Percentiles rank a stretch among this genome's conserved stretches.
Evolutionary conservation across 345 rosid species (phyloP).

Genomic region (Carallia brachiata): DNA sequence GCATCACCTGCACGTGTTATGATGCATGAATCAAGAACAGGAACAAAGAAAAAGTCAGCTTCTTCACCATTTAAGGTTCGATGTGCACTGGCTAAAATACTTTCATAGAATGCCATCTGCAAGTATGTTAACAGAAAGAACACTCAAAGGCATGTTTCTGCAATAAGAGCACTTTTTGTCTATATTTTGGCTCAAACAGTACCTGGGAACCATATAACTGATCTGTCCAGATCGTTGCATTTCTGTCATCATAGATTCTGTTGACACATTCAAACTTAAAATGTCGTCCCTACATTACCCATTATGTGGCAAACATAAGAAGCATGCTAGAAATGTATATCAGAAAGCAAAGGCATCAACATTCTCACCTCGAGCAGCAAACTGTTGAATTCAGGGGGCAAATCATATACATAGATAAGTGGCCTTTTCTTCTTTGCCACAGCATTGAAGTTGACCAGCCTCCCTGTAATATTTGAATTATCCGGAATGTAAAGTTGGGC

Average conservation of each 20-base stretch:
- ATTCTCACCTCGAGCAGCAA: constrained; percentile 83
- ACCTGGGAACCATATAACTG: constrained; percentile 95
- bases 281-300: constrained; percentile 75
- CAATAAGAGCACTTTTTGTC: constrained; percentile 9
- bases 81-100: constrained; percentile 70
- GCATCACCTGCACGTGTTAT: constrained; percentile 91
- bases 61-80: constrained; percentile 92
- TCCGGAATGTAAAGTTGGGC: constrained; percentile 70
- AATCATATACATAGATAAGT: constrained; percentile 88
- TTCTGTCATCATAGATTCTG: constrained; percentile 74
- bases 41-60: constrained; percentile 96
- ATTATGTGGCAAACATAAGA: constrained; percentile 22
- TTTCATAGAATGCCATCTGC: constrained; percentile 95
- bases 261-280: constrained; percentile 82
- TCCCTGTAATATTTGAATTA: constrained; percentile 29
- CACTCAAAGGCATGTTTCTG: background rate
- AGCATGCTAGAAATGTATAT: constrained; percentile 9
- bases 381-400: constrained; percentile 90
- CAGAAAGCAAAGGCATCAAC: constrained; percentile 9
- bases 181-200: constrained; percentile 18
- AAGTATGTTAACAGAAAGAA: constrained; percentile 11
- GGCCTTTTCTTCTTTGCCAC: constrained; percentile 77
- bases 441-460: constrained; percentile 57
- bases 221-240: constrained; percentile 88
- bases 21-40: constrained; percentile 96